These are phyloP conservation scores for Phellopilus nigrolimitatus DNA, from an alignment of 1,284 basidiomycete genomes.

Conservation along the genomic window DNA sequence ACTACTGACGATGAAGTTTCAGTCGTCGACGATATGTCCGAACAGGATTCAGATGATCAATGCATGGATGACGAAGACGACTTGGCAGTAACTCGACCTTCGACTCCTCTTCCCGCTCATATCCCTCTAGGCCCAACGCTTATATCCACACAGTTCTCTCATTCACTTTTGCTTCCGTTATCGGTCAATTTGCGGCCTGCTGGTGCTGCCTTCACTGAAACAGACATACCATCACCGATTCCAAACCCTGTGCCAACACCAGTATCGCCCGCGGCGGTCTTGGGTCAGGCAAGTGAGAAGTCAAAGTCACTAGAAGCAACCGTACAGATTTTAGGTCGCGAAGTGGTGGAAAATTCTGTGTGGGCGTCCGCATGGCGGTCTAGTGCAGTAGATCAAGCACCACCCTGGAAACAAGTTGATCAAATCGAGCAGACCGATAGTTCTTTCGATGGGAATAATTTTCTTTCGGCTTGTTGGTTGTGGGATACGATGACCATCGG, in stretches of 20 bases:
- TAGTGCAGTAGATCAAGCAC: constrained; percentile 28
- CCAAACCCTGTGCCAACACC: constrained; percentile 65
- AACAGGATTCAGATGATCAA: constrained; percentile 32
- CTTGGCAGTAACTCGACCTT: constrained; percentile 39
- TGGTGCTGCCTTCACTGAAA: constrained; percentile 41
- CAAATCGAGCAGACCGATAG: not conserved
- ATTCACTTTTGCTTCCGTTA: constrained; percentile 52
- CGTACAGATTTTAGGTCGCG: constrained; percentile 52
- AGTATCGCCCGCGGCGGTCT: constrained; percentile 65
- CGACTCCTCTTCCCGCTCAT: constrained; percentile 64
- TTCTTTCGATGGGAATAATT: not conserved
- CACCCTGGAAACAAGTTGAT: constrained; percentile 1
- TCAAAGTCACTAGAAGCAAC: constrained; percentile 61
- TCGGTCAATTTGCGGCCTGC: constrained; percentile 54
- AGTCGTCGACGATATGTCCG: constrained; percentile 28
- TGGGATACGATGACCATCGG: constrained; percentile 5
- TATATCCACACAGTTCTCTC: constrained; percentile 60
- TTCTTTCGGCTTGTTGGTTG: constrained; percentile 1
- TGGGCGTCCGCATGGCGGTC: constrained; percentile 66
- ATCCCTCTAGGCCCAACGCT: constrained; percentile 63
- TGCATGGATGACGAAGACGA: constrained; percentile 28
- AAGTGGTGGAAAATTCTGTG: constrained; percentile 61
- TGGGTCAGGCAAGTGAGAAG: constrained; percentile 56
- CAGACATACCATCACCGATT: constrained; percentile 36
- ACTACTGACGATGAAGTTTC: constrained; percentile 29